Evolutionary conservation across 2,329 filamentous ascomycete genomes (phyloP), one percentile per base, ranked within the genome.

Genomic region (Aspergillus fumigatiaffinis): DNA sequence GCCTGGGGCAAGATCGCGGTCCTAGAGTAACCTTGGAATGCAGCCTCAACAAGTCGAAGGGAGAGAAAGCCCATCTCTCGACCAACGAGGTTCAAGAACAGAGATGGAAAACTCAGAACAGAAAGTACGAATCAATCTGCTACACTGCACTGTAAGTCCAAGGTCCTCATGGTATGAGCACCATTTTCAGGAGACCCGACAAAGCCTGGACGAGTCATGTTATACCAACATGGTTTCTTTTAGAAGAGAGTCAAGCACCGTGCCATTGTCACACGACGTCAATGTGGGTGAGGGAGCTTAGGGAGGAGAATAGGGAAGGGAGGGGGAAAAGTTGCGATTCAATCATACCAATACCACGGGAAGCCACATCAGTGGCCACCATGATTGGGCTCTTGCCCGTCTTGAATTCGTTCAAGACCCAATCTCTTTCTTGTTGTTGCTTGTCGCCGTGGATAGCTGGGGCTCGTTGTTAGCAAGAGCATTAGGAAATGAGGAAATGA

Each of bases 281-380:
- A 78, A 81, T 77, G 74, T 71, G 72, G 73, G 71, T 71, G 69
- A 73, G 70, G 72, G 67, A 71, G 72, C 71, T 64, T 70, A 71
- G 64, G 61, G 60, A 58, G 54, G 54, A 59, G 60, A 51, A 61
- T 63, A 66, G 64, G 60, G 58, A 58, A 59, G 64, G 64, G 65
- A 67, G 63, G 66, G 72, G 72, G 67, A 72, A 73, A 77, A 76
- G 73, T 80, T 78, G 76, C 79, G 80, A 61, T 80, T 83, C 81
- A 86, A 89, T 93, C 92, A 96, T 95, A 97, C 94, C 94, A 81
- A 99, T 97, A 91, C 94, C 94, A 92, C 94, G 94, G 75, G 94
- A 97, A 81, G 94, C 94, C 80, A 99, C 94, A 75, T 97, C 94
- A 66, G 94, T 99, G 81, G 94, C 94, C 82, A 99, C 94, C 92